These are phyloP conservation scores for Hansfordia pulvinata DNA, from an alignment of 2,329 filamentous ascomycete species.

Conservation along the genomic window DNA sequence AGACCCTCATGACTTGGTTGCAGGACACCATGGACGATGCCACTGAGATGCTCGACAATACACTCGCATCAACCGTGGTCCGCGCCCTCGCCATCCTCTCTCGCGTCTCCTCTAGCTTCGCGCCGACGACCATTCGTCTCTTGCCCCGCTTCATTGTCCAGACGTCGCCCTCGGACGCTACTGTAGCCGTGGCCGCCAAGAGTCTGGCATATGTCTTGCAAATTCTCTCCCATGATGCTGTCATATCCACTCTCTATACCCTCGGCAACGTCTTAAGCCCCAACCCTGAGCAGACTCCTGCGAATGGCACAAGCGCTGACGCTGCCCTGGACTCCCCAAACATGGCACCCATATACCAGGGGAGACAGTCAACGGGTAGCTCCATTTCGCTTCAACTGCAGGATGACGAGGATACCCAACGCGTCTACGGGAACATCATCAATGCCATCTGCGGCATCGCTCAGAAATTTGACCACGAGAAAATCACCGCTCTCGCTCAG, in stretches of 20 bases:
- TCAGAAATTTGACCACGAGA: constrained; percentile 66
- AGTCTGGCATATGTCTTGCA: constrained; percentile 73
- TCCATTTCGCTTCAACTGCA: constrained; percentile 64
- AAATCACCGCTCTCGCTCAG: constrained; percentile 84
- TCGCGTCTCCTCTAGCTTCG: constrained; percentile 57
- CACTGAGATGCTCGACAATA: constrained; percentile 68
- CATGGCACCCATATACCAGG: constrained; percentile 31
- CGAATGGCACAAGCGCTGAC: constrained; percentile 36
- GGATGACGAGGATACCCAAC: constrained; percentile 65
- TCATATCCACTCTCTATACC: constrained; percentile 91
- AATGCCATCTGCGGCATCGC: constrained; percentile 90
- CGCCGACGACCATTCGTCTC: constrained; percentile 62
- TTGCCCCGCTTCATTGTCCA: constrained; percentile 84
- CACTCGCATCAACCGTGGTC: constrained; percentile 64
- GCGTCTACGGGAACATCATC: constrained; percentile 80
- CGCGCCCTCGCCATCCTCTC: constrained; percentile 74
- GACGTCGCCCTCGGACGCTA: constrained; percentile 54
- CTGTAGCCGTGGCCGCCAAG: constrained; percentile 65
- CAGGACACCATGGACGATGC: constrained; percentile 69
- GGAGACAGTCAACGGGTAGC: constrained; percentile 53
- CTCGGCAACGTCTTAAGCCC: constrained; percentile 91
- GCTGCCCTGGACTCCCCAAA: constrained; percentile 22
- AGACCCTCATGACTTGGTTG: constrained; percentile 71
- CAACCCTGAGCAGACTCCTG: constrained; percentile 38
- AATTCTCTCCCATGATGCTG: constrained; percentile 75